Conservation (phyloP, 176 grass and related monocot genomes). For the Zoysia pacifica region DNA sequence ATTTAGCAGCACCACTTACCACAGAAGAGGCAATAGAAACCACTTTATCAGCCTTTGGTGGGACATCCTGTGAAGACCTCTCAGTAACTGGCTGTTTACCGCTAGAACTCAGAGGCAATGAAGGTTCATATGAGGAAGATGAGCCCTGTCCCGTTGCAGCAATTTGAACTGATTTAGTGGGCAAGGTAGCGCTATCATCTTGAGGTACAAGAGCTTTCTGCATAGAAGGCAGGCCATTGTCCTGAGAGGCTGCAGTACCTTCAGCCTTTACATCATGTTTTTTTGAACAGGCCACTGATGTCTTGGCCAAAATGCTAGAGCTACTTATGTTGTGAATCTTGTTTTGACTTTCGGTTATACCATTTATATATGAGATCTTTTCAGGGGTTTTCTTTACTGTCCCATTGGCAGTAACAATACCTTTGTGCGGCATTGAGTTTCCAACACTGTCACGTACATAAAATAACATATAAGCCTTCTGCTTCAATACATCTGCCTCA, state of each 20-base stretch:
- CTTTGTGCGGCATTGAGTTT: conserved; percentile 37
- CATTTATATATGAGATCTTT: conserved; percentile 42
- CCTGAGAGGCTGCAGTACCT: conserved; percentile 18
- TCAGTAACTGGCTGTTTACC: conserved; percentile 23
- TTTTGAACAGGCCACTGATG: conserved; percentile 18
- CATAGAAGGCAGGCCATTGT: not conserved
- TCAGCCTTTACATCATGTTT: conserved; percentile 39
- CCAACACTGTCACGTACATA: conserved; percentile 85
- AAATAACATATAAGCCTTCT: conserved; percentile 98
- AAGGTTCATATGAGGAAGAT: conserved; percentile 19
- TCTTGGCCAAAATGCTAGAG: conserved; percentile 16
- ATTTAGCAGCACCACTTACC: not conserved
- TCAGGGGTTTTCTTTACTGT: conserved; percentile 45
- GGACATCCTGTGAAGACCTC: not conserved
- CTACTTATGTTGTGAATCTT: conserved; percentile 26
- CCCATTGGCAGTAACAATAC: conserved; percentile 40
- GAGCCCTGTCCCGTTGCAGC: not conserved
- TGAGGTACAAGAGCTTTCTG: conserved; percentile 24
- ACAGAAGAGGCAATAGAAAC: not conserved
- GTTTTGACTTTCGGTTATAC: conserved; percentile 34
- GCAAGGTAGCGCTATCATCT: conserved; percentile 17
- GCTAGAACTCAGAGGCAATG: not conserved
- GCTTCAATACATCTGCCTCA: conserved; percentile 75
- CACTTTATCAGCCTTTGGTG: conserved; percentile 22
- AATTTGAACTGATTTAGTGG: conserved; percentile 30